A percentile compares a stretch with the other conserved stretches of the same genome.
phyloP scores from a whole-genome alignment of 306 rosid species.

The Cercis canadensis region DNA sequence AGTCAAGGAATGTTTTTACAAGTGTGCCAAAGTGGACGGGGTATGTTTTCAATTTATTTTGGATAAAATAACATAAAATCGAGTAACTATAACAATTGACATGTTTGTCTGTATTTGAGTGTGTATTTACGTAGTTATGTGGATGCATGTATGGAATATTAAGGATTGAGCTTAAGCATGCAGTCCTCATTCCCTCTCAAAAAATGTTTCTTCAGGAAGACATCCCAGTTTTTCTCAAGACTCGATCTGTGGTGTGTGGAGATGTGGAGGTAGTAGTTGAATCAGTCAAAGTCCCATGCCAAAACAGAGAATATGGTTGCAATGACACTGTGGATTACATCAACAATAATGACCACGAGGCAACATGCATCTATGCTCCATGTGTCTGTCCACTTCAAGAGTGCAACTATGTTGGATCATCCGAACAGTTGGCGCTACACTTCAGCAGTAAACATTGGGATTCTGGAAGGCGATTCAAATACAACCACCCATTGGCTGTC shows the following conservation, averaged over 20 bases:
- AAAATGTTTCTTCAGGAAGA: constrained; percentile 31
- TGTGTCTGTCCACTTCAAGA: constrained; percentile 49
- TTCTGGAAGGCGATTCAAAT: constrained; percentile 50
- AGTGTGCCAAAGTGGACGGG: too few relatives aligned
- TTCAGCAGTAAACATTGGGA: constrained; percentile 49
- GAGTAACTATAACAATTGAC: too few relatives aligned
- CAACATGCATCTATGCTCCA: constrained; percentile 42
- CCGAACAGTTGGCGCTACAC: constrained; percentile 38
- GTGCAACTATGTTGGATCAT: constrained; percentile 42
- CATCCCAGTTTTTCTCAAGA: constrained; percentile 25
- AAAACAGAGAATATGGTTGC: constrained; percentile 43
- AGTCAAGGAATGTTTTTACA: too few relatives aligned
- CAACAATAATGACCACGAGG: constrained; percentile 35
- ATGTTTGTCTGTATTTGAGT: too few relatives aligned
- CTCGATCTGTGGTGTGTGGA: constrained; percentile 28
- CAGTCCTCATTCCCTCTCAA: not conserved
- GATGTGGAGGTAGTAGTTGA: constrained; percentile 33
- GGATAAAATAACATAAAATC: too few relatives aligned
- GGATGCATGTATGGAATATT: not conserved
- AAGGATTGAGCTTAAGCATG: not conserved
- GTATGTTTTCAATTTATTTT: too few relatives aligned
- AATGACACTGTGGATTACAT: constrained; percentile 36
- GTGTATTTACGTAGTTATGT: too few relatives aligned
- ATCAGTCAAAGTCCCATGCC: constrained; percentile 33
- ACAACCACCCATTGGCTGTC: constrained; percentile 32